phyloP scores from a whole-genome alignment of 306 rosid genomes.

The Comarum palustre region DNA sequence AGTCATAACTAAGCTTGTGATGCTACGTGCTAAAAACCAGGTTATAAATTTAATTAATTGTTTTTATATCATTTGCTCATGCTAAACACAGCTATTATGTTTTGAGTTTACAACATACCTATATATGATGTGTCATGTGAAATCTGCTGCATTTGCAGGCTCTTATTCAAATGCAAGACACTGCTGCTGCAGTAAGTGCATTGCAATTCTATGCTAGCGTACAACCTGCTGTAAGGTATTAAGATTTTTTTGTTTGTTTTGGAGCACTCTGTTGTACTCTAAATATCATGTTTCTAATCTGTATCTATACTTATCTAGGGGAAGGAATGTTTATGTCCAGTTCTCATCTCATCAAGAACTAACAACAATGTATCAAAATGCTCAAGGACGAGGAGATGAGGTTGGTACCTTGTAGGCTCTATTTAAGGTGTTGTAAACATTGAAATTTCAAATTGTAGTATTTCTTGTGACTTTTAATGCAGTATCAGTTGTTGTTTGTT shows the following conservation, averaged over 20 bases:
- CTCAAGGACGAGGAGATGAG: slow-evolving; percentile 97
- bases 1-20: slow-evolving; percentile 95
- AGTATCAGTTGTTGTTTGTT: neutral
- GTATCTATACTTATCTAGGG: slow-evolving; percentile 49
- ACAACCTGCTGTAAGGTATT: slow-evolving; percentile 89
- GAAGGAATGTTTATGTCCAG: slow-evolving; percentile 97
- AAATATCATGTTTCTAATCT: slow-evolving; percentile 8
- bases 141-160: slow-evolving; percentile 53
- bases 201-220: slow-evolving; percentile 75
- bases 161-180: slow-evolving; percentile 95
- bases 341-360: slow-evolving; percentile 96
- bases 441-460: slow-evolving; percentile 9
- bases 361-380: slow-evolving; percentile 84
- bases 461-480: neutral
- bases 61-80: slow-evolving; percentile 19
- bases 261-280: neutral
- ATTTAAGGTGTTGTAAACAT: slow-evolving; percentile 12
- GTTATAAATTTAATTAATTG: slow-evolving; percentile 25
- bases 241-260: neutral
- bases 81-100: slow-evolving; percentile 8
- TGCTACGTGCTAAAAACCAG: slow-evolving; percentile 99
- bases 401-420: slow-evolving; percentile 46
- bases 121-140: slow-evolving; percentile 3
- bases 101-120: slow-evolving; percentile 9
- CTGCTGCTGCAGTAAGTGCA: slow-evolving; percentile 78